Conservation (phyloP, 768 basidiomycete genomes). For the Hericium erinaceus region DNA sequence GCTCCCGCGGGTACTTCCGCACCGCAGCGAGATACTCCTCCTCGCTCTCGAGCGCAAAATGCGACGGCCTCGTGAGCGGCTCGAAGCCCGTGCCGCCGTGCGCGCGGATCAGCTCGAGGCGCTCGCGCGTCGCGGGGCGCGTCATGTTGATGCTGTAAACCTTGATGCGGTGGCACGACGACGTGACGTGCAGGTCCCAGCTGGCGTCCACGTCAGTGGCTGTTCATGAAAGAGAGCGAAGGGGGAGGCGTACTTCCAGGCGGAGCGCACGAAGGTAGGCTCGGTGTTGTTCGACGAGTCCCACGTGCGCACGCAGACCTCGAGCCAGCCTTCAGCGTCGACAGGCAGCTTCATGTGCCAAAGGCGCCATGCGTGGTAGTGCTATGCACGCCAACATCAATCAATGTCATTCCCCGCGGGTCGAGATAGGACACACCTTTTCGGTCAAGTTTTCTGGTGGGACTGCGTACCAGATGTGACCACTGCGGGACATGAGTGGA, state of each 20-base stretch:
- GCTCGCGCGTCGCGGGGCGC: slow-evolving; percentile 31
- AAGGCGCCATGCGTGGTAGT: slow-evolving; percentile 46
- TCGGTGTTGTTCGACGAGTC: slow-evolving; percentile 51
- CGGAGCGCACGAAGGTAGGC: slow-evolving; percentile 43
- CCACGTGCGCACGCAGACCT: slow-evolving; percentile 47
- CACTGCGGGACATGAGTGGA: slow-evolving; percentile 18
- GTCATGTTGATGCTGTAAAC: slow-evolving; percentile 42
- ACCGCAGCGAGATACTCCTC: slow-evolving; percentile 17
- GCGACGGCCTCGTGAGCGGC: slow-evolving; percentile 32
- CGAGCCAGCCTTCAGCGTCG: slow-evolving; percentile 48
- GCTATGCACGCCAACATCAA: slow-evolving; percentile 19
- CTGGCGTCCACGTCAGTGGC: slow-evolving; percentile 14
- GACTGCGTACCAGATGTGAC: slow-evolving; percentile 42
- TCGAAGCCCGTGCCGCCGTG: slow-evolving; percentile 28
- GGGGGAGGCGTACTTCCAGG: slow-evolving; percentile 37
- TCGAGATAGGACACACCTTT: slow-evolving; percentile 25
- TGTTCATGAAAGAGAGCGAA: background rate
- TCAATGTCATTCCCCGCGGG: background rate
- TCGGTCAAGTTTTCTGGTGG: slow-evolving; percentile 37
- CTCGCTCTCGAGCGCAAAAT: slow-evolving; percentile 21
- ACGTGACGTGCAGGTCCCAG: slow-evolving; percentile 46
- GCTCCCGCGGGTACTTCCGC: slow-evolving; percentile 16
- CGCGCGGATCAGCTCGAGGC: slow-evolving; percentile 31
- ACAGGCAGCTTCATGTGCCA: slow-evolving; percentile 44
- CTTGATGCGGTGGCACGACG: slow-evolving; percentile 44